These are phyloP conservation scores for Metahyphopichia silvanorum DNA, from an alignment of 805 yeast species.

Conservation along the genomic window DNA sequence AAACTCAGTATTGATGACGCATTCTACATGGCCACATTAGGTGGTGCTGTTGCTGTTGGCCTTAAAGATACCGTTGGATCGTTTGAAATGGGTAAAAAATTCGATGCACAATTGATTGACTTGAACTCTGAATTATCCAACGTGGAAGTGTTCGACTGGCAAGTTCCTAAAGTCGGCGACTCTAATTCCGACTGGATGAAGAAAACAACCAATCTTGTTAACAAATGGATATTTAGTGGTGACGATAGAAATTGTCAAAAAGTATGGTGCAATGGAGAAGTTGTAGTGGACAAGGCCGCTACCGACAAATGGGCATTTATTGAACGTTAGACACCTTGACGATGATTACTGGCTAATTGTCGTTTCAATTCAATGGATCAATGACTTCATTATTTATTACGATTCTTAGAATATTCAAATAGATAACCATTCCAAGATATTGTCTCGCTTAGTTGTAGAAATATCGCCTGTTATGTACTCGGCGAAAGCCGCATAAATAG, in stretches of 20 bases:
- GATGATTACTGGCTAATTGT: no score
- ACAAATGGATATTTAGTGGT: slow-evolving; percentile 91
- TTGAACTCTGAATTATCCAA: slow-evolving; percentile 50
- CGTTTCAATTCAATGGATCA: no score
- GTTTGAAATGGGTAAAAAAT: slow-evolving; percentile 73
- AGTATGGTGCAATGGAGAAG: slow-evolving; percentile 82
- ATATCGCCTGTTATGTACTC: no score
- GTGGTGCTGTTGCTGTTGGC: slow-evolving; percentile 80
- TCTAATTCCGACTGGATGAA: slow-evolving; percentile 9
- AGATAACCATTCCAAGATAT: no score
- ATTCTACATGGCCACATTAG: slow-evolving; percentile 77
- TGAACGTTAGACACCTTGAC: no score
- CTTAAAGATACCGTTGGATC: slow-evolving; percentile 59
- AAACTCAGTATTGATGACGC: slow-evolving; percentile 69
- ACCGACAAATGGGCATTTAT: slow-evolving; percentile 3
- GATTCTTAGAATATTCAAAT: no score
- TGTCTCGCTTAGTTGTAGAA: no score
- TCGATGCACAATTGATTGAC: slow-evolving; percentile 81
- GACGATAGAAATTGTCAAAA: slow-evolving; percentile 83
- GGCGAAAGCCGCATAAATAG: no score
- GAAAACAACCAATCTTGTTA: slow-evolving; percentile 56
- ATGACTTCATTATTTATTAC: no score
- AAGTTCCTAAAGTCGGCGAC: slow-evolving; percentile 34
- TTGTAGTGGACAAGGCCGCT: slow-evolving; percentile 46
- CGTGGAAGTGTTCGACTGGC: slow-evolving; percentile 78